A percentile compares a stretch with the other conserved stretches of the same genome.
Evolutionary conservation across 1,284 basidiomycete genomes (phyloP).

Genomic region (Ustilago sp.): DNA sequence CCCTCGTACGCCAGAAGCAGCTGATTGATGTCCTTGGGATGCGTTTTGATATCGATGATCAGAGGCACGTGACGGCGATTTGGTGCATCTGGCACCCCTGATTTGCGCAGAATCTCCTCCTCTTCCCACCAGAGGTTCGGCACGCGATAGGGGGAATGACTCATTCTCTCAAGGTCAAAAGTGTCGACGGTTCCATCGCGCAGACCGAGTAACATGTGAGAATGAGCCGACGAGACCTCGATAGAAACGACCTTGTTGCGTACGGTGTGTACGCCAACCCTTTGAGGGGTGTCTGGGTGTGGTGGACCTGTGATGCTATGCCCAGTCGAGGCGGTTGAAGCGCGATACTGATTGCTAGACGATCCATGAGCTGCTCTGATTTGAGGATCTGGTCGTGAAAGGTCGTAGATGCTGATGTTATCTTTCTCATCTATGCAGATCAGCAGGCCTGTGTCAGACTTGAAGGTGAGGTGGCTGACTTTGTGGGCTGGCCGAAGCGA

Average conservation of each 20-base stretch:
- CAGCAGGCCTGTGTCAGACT: constrained; percentile 74
- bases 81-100: constrained; percentile 74
- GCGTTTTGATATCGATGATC: constrained; percentile 71
- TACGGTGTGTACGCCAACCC: constrained; percentile 54
- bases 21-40: constrained; percentile 84
- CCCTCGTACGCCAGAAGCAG: constrained; percentile 85
- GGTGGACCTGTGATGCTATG: constrained; percentile 49
- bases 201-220: constrained; percentile 76
- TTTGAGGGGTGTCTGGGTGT: constrained; percentile 57
- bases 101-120: constrained; percentile 75
- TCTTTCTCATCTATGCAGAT: constrained; percentile 78
- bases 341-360: constrained; percentile 42
- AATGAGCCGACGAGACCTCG: constrained; percentile 79
- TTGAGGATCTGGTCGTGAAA: constrained; percentile 72
- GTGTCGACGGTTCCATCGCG: constrained; percentile 71
- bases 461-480: constrained; percentile 77
- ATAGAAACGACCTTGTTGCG: constrained; percentile 73
- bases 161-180: constrained; percentile 70
- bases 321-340: constrained; percentile 38
- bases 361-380: constrained; percentile 46
- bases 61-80: constrained; percentile 70
- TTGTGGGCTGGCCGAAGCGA: constrained; percentile 73
- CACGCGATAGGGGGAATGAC: constrained; percentile 65
- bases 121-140: constrained; percentile 78
- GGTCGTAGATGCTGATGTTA: constrained; percentile 78